Evolutionary conservation across 768 basidiomycete genomes (phyloP), one percentile per base, ranked within the genome.

Genomic region (Phaeotremella skinneri): DNA sequence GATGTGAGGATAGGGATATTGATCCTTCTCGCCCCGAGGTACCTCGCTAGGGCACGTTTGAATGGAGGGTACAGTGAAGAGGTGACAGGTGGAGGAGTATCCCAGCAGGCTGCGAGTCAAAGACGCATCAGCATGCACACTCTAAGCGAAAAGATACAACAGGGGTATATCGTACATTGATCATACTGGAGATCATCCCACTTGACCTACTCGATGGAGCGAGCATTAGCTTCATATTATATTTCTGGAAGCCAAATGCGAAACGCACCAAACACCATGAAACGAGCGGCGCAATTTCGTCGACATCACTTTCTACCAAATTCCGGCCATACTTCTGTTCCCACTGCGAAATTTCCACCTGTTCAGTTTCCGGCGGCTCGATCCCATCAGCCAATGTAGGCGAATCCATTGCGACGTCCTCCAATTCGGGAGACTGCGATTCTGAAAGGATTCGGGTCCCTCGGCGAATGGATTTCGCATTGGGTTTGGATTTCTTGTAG

Each of bases 151-250:
- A 41, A 49, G 58, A 55, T 42, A 31, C 27, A 49, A 52, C 53
- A 29, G 50, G 30, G 42, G n/a, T 23, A 34, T 7, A n/a, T 72
- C 83, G 53, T 57, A 90, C 93, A 86, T 81, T 91, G 88, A 21
- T 94, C 88, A 61, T 98, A 96, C n/a, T 88, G 85, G 26, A 97
- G 80, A 62, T 91, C 91, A 43, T 85, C 81, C 94, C 94, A 98
- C 75, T 98, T 99, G 65, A 91, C 81, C 73, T 92, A 21, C 16
- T n/a, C n/a, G 6, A 45, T 45, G 13, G 43, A 13, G 23, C 23
- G 13, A 45, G 43, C 43, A 7, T 14, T 21, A n/a, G n/a, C n/a
- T n/a, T n/a, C n/a, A n/a, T n/a, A n/a, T n/a, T n/a, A n/a, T n/a
- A n/a, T n/a, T n/a, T n/a, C n/a, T n/a, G n/a, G n/a, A n/a, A n/a